A percentile compares a stretch with the other conserved stretches of the same genome.
Conservation (phyloP, 139 green algal species). For the Coelastrella sp. region DNA sequence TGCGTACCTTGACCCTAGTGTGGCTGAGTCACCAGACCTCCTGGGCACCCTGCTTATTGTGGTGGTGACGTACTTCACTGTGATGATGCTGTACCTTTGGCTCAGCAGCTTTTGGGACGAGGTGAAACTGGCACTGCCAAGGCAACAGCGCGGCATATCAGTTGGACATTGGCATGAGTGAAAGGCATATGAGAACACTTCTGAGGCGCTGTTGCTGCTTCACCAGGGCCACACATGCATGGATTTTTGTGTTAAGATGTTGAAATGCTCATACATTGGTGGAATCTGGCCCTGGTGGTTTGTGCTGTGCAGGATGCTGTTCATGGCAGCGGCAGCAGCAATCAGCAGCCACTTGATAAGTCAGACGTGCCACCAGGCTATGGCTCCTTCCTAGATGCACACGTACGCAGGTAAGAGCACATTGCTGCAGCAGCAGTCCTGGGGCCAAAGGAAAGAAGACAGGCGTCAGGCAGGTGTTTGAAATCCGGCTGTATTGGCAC, state of each 20-base stretch:
- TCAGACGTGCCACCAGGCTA: constrained; percentile 12
- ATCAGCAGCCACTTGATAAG: neutral
- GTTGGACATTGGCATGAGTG: neutral
- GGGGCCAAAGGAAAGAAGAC: too few species aligned
- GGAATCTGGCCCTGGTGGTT: neutral
- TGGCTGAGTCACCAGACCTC: constrained; percentile 18
- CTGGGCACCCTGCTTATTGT: constrained; percentile 39
- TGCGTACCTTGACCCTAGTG: neutral
- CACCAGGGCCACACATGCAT: neutral
- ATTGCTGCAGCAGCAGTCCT: neutral
- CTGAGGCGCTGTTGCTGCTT: too few species aligned
- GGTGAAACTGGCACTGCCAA: neutral
- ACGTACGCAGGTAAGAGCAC: constrained; percentile 26
- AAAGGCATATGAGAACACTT: neutral
- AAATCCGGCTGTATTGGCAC: too few species aligned
- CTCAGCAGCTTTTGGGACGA: constrained; percentile 34
- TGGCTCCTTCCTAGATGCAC: constrained; percentile 32
- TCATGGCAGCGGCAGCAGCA: constrained; percentile 12
- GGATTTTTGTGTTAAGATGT: neutral
- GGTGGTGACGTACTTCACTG: constrained; percentile 36
- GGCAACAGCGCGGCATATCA: neutral
- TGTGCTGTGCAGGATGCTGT: neutral
- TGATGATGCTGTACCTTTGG: constrained; percentile 43
- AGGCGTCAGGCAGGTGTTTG: too few species aligned
- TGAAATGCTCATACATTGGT: too few species aligned